Base-by-base conservation (phyloP, 306 rosid genomes). In the Malus fusca region DNA sequence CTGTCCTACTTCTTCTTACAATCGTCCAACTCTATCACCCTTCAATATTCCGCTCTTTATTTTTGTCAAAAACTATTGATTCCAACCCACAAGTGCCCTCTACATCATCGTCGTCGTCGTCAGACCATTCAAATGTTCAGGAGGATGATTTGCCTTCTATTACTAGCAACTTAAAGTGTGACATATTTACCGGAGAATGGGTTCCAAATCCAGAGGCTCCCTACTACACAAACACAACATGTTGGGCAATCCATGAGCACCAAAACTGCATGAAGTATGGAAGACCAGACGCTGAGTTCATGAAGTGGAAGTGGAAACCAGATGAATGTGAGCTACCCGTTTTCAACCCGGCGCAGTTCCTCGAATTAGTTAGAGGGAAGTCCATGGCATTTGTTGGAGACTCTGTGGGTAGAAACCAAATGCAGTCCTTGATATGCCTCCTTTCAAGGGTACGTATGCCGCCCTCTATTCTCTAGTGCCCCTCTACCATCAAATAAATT, bases 271-370 rank as follows among this genome's bases (percentile, higher is more conserved):
- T 90, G 83, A 91, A 91, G 51, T 90, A 91, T 76, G 98, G 97
- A 0, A 85, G 97, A 26, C 96, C 93, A 0, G 96, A 94, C 56
- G 51, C 88, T 0, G 97, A 92, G 26, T 94, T 69, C 81, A 82
- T 88, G 91, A 92, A 91, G 13, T 94, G 97, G 98, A 85, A 80
- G 58, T 94, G 98, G 98, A 88, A 86, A 73, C 98, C 98, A 25
- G 84, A 85, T 78, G 96, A 76, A 1, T 94, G 98, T 76, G 91
- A 94, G 0, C 77, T 94, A 0, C 97, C 96, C 0, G 56, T 90
- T 4, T 91, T 94, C 76, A 88, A 94, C 43, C 96, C 98, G 9
- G 88, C 89, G 26, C 93, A 90, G 81, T 94, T 94, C 51, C 81
- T 94, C 0, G 97, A 94, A 13, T 48, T 94, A 58, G 67, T 94